phyloP scores from a whole-genome alignment of 495 filamentous ascomycete species.

The Neurospora intermedia region DNA sequence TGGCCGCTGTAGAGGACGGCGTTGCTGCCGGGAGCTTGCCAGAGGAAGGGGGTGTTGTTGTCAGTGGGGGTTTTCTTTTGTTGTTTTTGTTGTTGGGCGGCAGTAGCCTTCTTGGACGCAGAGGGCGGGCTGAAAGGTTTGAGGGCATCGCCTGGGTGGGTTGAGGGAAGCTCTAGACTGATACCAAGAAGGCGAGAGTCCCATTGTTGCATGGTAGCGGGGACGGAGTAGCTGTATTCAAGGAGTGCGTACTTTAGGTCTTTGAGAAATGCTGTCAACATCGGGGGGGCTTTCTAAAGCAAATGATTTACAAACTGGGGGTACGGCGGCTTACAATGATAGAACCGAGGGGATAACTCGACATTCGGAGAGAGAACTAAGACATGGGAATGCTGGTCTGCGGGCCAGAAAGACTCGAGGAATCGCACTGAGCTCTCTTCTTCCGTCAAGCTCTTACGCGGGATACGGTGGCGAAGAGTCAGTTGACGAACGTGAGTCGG shows the following conservation, averaged over 20 bases:
- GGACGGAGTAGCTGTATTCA: conserved; percentile 59
- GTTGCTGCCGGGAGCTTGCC: conserved; percentile 72
- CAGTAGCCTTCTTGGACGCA: conserved; percentile 11
- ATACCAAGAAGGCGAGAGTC: conserved; percentile 55
- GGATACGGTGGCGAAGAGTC: conserved; percentile 62
- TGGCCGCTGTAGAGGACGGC: conserved; percentile 72
- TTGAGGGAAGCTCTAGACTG: conserved; percentile 61
- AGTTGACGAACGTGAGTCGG: conserved; percentile 37
- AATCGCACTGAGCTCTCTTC: conserved; percentile 58
- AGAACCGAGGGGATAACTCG: conserved; percentile 65
- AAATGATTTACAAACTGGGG: not conserved
- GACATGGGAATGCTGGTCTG: conserved; percentile 52
- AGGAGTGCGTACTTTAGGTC: conserved; percentile 60
- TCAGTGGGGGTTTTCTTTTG: conserved; percentile 12
- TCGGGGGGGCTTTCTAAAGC: not conserved
- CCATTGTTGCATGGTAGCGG: conserved; percentile 29
- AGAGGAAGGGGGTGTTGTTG: conserved; percentile 52
- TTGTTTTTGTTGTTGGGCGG: conserved; percentile 11
- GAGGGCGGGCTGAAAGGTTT: conserved; percentile 42
- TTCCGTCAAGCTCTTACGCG: conserved; percentile 39
- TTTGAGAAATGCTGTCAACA: conserved; percentile 2
- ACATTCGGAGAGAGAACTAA: conserved; percentile 66
- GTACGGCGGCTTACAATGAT: conserved; percentile 49
- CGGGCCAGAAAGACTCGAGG: conserved; percentile 74
- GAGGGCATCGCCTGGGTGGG: conserved; percentile 42